Conservation (phyloP, 148 eudicot genomes). For the Cornus controversa region DNA sequence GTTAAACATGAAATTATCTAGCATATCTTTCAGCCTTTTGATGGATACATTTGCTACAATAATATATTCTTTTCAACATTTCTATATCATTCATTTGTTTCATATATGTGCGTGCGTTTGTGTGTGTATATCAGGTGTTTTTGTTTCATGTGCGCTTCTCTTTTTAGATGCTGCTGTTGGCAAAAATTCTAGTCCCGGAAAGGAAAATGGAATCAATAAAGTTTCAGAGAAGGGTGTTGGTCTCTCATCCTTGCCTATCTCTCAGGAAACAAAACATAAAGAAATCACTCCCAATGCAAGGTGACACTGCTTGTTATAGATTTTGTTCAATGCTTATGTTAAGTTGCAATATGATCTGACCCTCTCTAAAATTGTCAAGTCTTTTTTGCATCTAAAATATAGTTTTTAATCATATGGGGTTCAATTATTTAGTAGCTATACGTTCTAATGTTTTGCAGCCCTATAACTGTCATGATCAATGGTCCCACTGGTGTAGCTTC, state of each 20-base stretch:
- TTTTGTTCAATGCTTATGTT: not conserved
- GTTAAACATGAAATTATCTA: not conserved
- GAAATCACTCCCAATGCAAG: conserved; percentile 38
- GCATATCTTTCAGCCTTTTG: not conserved
- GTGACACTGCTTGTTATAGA: conserved; percentile 25
- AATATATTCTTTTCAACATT: not conserved
- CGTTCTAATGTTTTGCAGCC: conserved; percentile 36
- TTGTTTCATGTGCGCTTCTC: conserved; percentile 1
- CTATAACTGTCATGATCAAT: conserved; percentile 36
- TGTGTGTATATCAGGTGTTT: not conserved
- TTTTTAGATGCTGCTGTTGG: conserved; percentile 55
- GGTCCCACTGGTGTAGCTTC: conserved; percentile 44
- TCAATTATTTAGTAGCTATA: not conserved
- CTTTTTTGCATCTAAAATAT: not conserved
- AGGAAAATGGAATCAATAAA: conserved; percentile 55
- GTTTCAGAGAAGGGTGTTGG: conserved; percentile 33
- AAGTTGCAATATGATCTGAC: not conserved
- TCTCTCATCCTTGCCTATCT: conserved; percentile 28
- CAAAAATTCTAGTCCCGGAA: conserved; percentile 35
- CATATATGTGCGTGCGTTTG: too few species aligned
- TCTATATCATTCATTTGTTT: not conserved
- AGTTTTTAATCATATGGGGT: not conserved
- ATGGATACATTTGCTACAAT: too few species aligned
- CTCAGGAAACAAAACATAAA: conserved; percentile 43
- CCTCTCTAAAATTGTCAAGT: not conserved